These are phyloP conservation scores for Primulina huaijiensis DNA, from an alignment of 257 asterid species.

Conservation along the genomic window DNA sequence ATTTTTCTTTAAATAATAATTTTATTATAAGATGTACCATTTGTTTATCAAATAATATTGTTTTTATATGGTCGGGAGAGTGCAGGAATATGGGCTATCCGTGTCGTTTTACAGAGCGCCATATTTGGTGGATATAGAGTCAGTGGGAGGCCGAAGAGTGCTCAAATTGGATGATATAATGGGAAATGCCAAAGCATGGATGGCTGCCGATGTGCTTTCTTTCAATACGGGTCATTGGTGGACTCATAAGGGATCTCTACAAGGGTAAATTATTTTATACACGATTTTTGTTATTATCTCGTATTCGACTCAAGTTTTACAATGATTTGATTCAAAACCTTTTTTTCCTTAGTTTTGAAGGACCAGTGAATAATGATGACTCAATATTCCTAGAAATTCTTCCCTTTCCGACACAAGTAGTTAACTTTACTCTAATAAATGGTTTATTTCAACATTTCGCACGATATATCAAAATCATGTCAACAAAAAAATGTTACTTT, in stretches of 20 bases:
- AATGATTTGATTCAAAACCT: too few relatives aligned
- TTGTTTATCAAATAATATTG: not conserved
- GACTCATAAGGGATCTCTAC: slow-evolving; percentile 77
- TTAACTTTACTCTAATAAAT: too few relatives aligned
- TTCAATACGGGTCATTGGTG: slow-evolving; percentile 99
- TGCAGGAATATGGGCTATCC: slow-evolving; percentile 73
- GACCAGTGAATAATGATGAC: too few relatives aligned
- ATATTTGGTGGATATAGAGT: slow-evolving; percentile 79
- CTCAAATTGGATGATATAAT: slow-evolving; percentile 75
- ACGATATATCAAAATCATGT: not conserved
- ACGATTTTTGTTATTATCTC: too few relatives aligned
- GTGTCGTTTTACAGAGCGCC: slow-evolving; percentile 84
- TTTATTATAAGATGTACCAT: not conserved
- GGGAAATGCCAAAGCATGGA: slow-evolving; percentile 80
- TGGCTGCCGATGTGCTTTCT: slow-evolving; percentile 66
- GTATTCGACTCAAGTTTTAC: too few relatives aligned
- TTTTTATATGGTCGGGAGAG: not conserved
- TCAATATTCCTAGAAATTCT: too few relatives aligned
- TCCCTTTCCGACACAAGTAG: too few relatives aligned
- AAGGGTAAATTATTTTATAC: slow-evolving; percentile 51
- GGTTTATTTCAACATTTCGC: not conserved
- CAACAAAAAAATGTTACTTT: not conserved
- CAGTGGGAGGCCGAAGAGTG: slow-evolving; percentile 67
- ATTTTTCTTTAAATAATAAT: too few relatives aligned
- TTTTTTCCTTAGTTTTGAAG: too few relatives aligned